Conservation (phyloP, 768 basidiomycete species). For the Pulveroboletus sp. region DNA sequence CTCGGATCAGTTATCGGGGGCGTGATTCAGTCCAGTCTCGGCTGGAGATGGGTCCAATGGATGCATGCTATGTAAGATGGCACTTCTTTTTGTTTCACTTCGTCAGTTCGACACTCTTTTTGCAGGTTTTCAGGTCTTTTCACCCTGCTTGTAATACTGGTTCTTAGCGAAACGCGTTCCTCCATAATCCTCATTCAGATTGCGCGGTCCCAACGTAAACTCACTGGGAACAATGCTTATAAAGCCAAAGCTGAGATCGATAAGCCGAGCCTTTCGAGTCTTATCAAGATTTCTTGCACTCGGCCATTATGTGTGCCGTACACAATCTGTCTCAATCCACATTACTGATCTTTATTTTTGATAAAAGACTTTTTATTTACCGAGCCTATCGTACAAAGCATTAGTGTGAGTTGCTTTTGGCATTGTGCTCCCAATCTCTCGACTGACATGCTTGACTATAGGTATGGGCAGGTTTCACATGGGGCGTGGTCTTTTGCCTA, state of each 20-base stretch:
- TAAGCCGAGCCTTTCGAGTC: constrained; percentile 42
- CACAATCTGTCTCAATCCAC: neutral
- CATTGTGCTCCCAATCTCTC: neutral
- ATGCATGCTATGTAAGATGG: constrained; percentile 53
- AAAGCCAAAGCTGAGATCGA: constrained; percentile 62
- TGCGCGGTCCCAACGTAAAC: constrained; percentile 60
- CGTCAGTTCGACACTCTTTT: constrained; percentile 35
- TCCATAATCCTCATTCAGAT: constrained; percentile 63
- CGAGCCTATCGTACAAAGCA: constrained; percentile 69
- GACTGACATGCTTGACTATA: constrained; percentile 19
- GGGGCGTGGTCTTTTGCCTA: constrained; percentile 69
- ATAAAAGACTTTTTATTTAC: constrained; percentile 21
- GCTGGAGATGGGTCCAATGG: constrained; percentile 85
- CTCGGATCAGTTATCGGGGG: constrained; percentile 60
- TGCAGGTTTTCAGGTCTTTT: no score
- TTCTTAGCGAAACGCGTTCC: no score
- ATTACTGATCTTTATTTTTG: neutral
- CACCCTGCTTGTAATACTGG: no score
- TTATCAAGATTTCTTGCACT: constrained; percentile 66
- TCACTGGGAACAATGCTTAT: constrained; percentile 57
- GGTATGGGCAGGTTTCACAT: constrained; percentile 66
- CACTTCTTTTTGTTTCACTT: neutral
- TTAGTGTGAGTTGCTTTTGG: constrained; percentile 48
- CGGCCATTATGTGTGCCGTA: constrained; percentile 59
- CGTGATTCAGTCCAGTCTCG: constrained; percentile 60